Evolutionary conservation across 1,284 basidiomycete species (phyloP).

Genomic region (Ganoderma lucidum): DNA sequence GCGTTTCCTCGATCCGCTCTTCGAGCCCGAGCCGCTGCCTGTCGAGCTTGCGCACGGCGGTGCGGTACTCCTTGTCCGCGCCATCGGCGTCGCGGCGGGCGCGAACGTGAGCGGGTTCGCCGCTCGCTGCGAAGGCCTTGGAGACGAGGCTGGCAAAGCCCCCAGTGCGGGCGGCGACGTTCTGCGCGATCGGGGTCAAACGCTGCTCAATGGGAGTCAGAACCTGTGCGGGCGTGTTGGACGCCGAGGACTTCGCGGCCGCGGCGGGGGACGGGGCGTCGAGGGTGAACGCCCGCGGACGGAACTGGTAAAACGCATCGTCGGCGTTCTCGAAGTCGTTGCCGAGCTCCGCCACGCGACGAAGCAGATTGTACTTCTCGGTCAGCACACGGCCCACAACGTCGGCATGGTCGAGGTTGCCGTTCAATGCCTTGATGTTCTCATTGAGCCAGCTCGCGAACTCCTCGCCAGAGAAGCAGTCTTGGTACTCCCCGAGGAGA

Average conservation of each 20-base stretch:
- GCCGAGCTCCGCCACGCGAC: conserved; percentile 82
- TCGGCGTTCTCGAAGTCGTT: conserved; percentile 79
- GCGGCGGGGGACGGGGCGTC: conserved; percentile 41
- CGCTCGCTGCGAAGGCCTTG: conserved; percentile 67
- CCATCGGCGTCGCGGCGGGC: conserved; percentile 80
- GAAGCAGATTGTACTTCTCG: conserved; percentile 76
- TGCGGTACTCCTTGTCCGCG: conserved; percentile 80
- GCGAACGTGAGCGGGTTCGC: conserved; percentile 72
- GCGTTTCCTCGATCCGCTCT: conserved; percentile 83
- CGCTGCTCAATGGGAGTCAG: conserved; percentile 48
- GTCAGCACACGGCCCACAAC: conserved; percentile 82
- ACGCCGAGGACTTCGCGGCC: conserved; percentile 22
- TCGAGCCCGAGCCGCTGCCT: conserved; percentile 83
- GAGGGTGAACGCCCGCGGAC: conserved; percentile 78
- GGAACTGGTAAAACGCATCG: conserved; percentile 83
- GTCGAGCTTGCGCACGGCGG: conserved; percentile 81
- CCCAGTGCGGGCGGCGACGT: conserved; percentile 71
- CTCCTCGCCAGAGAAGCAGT: conserved; percentile 86
- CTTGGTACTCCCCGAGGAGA: conserved; percentile 87
- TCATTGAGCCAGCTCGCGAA: conserved; percentile 79
- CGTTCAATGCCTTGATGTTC: conserved; percentile 74
- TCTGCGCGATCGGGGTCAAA: conserved; percentile 57
- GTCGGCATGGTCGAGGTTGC: conserved; percentile 79
- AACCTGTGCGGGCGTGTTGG: conserved; percentile 37
- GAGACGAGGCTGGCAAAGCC: conserved; percentile 76